Conservation (phyloP, 768 basidiomycete genomes). For the Tricholoma sp. region DNA sequence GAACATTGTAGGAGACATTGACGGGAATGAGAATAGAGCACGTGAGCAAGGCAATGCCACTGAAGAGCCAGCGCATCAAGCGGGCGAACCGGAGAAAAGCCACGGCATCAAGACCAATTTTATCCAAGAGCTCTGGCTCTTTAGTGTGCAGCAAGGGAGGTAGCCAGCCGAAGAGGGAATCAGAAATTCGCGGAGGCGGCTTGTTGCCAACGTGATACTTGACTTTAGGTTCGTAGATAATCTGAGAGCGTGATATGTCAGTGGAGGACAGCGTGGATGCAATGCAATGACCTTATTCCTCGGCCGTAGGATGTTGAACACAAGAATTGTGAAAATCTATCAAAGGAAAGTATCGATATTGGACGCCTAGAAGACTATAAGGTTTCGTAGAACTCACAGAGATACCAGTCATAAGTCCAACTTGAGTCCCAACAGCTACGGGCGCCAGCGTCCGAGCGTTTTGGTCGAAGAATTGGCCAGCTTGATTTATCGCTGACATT, state of each 20-base stretch:
- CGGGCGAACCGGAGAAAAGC: constrained; percentile 89
- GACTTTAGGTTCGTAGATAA: constrained; percentile 90
- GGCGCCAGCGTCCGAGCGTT: constrained; percentile 69
- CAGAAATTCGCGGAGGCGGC: constrained; percentile 73
- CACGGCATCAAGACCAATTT: constrained; percentile 90
- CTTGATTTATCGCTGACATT: constrained; percentile 31
- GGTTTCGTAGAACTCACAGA: constrained; percentile 46
- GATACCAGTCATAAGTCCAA: constrained; percentile 63
- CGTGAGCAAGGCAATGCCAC: constrained; percentile 52
- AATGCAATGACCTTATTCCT: constrained; percentile 66
- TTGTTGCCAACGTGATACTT: constrained; percentile 83
- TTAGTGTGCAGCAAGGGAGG: constrained; percentile 77
- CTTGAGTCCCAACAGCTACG: constrained; percentile 74
- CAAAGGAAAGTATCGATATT: constrained; percentile 1
- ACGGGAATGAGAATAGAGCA: constrained; percentile 81
- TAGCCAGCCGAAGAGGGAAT: constrained; percentile 86
- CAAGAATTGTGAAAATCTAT: constrained; percentile 60
- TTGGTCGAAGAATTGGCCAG: constrained; percentile 34
- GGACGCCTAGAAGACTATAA: constrained; percentile 2
- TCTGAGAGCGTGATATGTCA: constrained; percentile 34
- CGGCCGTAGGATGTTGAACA: constrained; percentile 83
- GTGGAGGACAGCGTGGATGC: constrained; percentile 1
- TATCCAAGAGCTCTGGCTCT: constrained; percentile 85
- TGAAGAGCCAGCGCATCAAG: constrained; percentile 73
- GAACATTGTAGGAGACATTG: constrained; percentile 80